Conservation (phyloP, 805 yeast genomes). For the Spathaspora passalidarum region DNA sequence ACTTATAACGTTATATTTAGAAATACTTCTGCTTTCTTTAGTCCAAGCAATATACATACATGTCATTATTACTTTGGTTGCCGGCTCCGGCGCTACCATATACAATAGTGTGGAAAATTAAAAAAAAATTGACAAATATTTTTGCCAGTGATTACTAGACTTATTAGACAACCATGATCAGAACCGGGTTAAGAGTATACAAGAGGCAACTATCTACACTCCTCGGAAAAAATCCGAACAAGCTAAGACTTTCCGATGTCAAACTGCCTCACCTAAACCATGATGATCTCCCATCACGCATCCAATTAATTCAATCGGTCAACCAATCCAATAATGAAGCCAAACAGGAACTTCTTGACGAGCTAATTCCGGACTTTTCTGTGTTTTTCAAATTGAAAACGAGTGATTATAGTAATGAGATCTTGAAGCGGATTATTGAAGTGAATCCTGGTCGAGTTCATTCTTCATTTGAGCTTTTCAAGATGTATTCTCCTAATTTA, state of each 20-base stretch:
- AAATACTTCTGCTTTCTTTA: too few relatives aligned
- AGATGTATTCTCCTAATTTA: conserved; percentile 13
- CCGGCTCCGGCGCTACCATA: neutral
- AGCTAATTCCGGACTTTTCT: conserved; percentile 24
- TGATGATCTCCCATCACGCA: neutral
- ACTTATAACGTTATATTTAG: too few relatives aligned
- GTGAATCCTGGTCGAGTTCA: conserved; percentile 54
- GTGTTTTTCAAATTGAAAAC: conserved; percentile 23
- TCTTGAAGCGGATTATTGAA: conserved; percentile 25
- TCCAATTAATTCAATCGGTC: conserved; percentile 9
- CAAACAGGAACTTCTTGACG: conserved; percentile 16
- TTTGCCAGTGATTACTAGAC: too few relatives aligned
- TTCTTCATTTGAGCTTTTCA: conserved; percentile 46
- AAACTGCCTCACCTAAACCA: neutral
- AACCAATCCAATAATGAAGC: conserved; percentile 9
- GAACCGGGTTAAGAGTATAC: neutral
- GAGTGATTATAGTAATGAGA: conserved; percentile 11
- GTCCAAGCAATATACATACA: too few relatives aligned
- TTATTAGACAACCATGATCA: neutral
- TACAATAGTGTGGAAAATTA: neutral
- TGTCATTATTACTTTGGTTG: too few relatives aligned
- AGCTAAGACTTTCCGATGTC: neutral
- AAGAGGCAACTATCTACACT: neutral
- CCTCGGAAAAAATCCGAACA: neutral
- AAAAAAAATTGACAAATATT: neutral